Evolutionary conservation across 208 protist species (phyloP).

Genomic region (Leishmania turanica): DNA sequence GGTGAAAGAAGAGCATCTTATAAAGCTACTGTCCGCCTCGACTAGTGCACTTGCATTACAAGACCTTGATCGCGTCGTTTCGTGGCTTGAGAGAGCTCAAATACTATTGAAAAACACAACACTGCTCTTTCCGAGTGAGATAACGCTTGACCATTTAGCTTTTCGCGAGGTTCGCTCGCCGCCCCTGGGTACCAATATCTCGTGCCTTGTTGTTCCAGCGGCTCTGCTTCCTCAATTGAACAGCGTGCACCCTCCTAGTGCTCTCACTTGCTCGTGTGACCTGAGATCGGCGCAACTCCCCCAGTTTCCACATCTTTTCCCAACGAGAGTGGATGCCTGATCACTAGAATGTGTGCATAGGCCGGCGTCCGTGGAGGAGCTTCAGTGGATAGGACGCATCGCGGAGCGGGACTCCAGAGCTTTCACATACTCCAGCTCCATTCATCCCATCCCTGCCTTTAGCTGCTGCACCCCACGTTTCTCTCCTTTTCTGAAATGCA

Average conservation of each 20-base stretch:
- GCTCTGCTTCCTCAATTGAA: neutral
- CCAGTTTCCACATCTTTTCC: neutral
- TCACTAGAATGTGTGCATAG: neutral
- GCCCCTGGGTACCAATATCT: neutral
- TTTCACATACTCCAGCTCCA: neutral
- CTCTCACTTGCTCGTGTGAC: neutral
- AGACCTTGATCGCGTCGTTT: neutral
- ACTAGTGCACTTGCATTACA: neutral
- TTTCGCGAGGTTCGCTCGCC: neutral
- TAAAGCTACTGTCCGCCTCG: neutral
- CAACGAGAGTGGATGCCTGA: neutral
- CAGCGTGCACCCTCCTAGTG: neutral
- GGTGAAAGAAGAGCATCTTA: neutral
- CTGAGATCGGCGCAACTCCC: neutral
- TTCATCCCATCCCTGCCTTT: neutral
- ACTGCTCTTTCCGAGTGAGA: neutral
- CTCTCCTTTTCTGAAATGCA: neutral
- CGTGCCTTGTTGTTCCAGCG: neutral
- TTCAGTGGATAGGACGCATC: neutral
- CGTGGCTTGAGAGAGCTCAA: neutral
- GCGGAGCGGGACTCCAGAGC: neutral
- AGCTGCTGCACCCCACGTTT: neutral
- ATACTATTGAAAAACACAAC: neutral
- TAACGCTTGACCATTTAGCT: neutral
- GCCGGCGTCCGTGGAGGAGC: neutral